Percentiles rank a stretch among this genome's conserved stretches.
phyloP scores from a whole-genome alignment of 441 rosid species.

The Arabidopsis hybrid region DNA sequence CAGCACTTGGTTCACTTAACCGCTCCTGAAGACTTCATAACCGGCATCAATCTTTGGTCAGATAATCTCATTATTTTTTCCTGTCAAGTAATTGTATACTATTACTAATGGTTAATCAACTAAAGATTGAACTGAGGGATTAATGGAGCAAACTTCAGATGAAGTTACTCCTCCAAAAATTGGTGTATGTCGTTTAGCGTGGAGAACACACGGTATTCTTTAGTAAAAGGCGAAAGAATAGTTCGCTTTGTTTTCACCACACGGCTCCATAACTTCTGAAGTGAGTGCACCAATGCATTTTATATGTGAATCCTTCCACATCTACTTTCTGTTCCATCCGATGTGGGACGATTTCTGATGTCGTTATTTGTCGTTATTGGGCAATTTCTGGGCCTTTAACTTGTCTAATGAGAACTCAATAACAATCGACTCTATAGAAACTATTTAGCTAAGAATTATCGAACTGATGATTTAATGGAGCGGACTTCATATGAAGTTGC shows the following conservation, averaged over 20 bases:
- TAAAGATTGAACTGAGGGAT: neutral
- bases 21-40: no score
- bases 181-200: slow-evolving; percentile 27
- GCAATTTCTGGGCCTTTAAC: neutral
- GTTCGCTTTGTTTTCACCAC: slow-evolving; percentile 63
- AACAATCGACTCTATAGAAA: no score
- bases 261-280: slow-evolving; percentile 41
- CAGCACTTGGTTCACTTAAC: neutral
- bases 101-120: no score
- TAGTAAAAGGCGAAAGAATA: slow-evolving; percentile 89
- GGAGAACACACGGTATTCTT: slow-evolving; percentile 67
- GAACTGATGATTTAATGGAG: neutral
- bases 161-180: slow-evolving; percentile 35
- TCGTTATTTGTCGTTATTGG: neutral
- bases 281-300: neutral
- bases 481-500: slow-evolving; percentile 1
- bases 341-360: neutral
- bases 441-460: no score
- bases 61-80: no score
- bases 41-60: no score
- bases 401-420: no score
- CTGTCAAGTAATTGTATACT: no score
- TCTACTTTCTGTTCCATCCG: neutral
- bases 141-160: slow-evolving; percentile 4
- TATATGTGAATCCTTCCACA: neutral